Evolutionary conservation across 495 filamentous ascomycete genomes (phyloP).

Genomic region (Hypoxylon rickii): DNA sequence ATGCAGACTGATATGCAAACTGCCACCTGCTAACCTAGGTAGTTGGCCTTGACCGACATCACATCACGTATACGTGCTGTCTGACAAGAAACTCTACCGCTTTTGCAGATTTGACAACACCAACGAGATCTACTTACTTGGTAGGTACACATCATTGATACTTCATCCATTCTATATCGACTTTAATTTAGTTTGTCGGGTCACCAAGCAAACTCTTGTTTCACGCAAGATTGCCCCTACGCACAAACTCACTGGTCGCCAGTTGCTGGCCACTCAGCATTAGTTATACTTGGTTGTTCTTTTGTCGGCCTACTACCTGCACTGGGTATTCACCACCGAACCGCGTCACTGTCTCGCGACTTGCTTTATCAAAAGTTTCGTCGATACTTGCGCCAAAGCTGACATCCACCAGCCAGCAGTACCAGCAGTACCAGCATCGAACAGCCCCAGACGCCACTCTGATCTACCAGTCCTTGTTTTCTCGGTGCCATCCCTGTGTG

Average conservation of each 20-base stretch:
- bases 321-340: background rate
- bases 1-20: too few relatives aligned
- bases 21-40: too few relatives aligned
- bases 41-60: conserved; percentile 6
- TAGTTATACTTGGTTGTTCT: background rate
- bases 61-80: background rate
- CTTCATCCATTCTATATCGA: background rate
- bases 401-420: background rate
- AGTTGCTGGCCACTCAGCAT: background rate
- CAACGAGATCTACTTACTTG: too few relatives aligned
- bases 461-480: conserved; percentile 5
- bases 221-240: background rate
- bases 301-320: background rate
- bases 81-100: too few relatives aligned
- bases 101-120: too few relatives aligned
- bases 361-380: conserved; percentile 9
- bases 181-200: conserved; percentile 1
- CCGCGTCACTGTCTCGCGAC: background rate
- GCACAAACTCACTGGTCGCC: conserved; percentile 3
- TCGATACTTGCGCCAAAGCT: conserved; percentile 16
- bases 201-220: conserved; percentile 2
- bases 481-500: conserved; percentile 18
- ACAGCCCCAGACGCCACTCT: conserved; percentile 31
- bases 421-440: conserved; percentile 11
- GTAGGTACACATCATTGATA: background rate